phyloP scores from a whole-genome alignment of 2,329 filamentous ascomycete species.

The Remersonia thermophila region DNA sequence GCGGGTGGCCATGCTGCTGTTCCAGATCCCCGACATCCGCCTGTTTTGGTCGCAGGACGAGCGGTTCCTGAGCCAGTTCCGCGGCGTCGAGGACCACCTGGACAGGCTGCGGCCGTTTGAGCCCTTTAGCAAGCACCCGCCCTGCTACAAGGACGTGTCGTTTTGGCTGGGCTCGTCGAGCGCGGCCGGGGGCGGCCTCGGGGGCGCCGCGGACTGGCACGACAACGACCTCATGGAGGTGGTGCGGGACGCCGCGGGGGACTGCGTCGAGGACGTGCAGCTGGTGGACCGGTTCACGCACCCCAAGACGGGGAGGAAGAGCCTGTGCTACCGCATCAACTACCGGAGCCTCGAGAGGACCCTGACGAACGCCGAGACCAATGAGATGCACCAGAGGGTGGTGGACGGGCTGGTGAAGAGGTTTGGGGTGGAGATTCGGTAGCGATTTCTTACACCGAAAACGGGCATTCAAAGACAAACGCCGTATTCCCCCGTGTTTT shows the following conservation, averaged over 20 bases:
- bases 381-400: slow-evolving; percentile 61
- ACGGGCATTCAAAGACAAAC: not conserved
- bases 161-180: slow-evolving; percentile 63
- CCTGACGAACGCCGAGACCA: slow-evolving; percentile 70
- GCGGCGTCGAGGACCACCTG: slow-evolving; percentile 42
- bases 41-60: slow-evolving; percentile 86
- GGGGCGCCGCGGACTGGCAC: slow-evolving; percentile 48
- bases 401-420: slow-evolving; percentile 50
- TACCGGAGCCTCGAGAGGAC: slow-evolving; percentile 89
- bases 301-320: slow-evolving; percentile 70
- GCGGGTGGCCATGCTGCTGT: slow-evolving; percentile 92
- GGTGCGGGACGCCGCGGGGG: slow-evolving; percentile 69
- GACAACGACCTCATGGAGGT: slow-evolving; percentile 98
- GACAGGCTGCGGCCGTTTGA: slow-evolving; percentile 50
- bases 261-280: slow-evolving; percentile 75
- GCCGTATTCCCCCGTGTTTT: not conserved
- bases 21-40: slow-evolving; percentile 89
- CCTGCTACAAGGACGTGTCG: slow-evolving; percentile 81
- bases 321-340: slow-evolving; percentile 84
- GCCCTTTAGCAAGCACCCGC: slow-evolving; percentile 84
- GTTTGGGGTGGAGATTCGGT: slow-evolving; percentile 71
- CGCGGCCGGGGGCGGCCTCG: slow-evolving; percentile 32
- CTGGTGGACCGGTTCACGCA: slow-evolving; percentile 81
- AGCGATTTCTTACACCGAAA: slow-evolving; percentile 4
- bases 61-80: slow-evolving; percentile 81